Base-by-base conservation (phyloP, 345 rosid genomes). In the Gossypium herbaceum region DNA sequence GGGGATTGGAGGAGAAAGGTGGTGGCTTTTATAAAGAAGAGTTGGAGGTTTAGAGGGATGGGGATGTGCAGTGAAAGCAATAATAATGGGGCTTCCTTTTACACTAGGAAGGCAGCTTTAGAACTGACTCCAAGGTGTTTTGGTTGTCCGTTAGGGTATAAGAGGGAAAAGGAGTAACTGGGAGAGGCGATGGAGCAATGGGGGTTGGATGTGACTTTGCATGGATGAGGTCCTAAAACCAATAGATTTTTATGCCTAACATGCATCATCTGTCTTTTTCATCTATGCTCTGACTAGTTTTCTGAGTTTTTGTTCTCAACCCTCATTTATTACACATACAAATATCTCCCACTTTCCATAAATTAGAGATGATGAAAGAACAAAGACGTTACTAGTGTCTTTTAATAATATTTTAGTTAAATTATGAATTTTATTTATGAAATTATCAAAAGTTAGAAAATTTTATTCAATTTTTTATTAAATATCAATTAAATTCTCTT, bases 141-240 rank as follows among this genome's bases (percentile, higher is more conserved):
- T 65, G 50, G 13, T 69, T 43, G 48, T 34, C 68, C 65, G 58
- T 11, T 29, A 12, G 67, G 45, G 71, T 52, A 71, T 63, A 71
- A 60, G 24, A 39, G 73, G 4, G 50, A 77, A 60, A 71, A 78
- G 44, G 71, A 70, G 78, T 27, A 68, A 78, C 48, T 3, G 22
- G 39, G 56, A 39, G 65, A 10, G 72, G 22, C 50, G 57, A 57
- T 9, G 41, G 41, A 34, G 41, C 41, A 4, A 5, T 34, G 41
- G 41, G 4, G 41, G 29, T 10, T 25, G 13, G 85, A 80, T 76
- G 82, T 76, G 85, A 82, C 84, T 69, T 7, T 56, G 79, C 82
- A 80, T 20, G 78, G 50, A 10, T 34, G 41, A 7, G 75, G 80
- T 62, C 71, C 27, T 11, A 73, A 62, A 39, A 44, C 85, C 85